Evolutionary conservation across 176 grass and related monocot genomes (phyloP).

Genomic region (Cocos nucifera): DNA sequence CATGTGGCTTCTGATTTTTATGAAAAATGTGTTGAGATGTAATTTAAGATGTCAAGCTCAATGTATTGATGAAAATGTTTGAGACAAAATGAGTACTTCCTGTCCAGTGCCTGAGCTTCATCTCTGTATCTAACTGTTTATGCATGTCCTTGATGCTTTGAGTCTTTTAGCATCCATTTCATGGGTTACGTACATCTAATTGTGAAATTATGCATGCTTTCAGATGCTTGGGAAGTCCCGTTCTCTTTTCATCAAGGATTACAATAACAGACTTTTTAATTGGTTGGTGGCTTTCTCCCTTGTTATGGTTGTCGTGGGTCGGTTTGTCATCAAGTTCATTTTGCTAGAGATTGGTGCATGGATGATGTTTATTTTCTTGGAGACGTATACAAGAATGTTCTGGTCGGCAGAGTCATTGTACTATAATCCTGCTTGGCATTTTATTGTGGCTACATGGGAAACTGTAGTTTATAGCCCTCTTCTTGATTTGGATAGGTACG

Average conservation of each 20-base stretch:
- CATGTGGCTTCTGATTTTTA: no score
- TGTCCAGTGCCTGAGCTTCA: no score
- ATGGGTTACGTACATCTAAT: conserved; percentile 7
- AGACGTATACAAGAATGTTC: conserved; percentile 80
- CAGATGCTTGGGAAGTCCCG: conserved; percentile 69
- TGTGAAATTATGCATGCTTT: conserved; percentile 15
- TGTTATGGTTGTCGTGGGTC: conserved; percentile 63
- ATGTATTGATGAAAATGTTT: no score
- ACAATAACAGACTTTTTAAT: conserved; percentile 84
- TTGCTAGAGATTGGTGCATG: conserved; percentile 64
- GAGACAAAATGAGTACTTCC: no score
- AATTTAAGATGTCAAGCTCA: no score
- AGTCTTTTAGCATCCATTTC: no score
- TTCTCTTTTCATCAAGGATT: conserved; percentile 82
- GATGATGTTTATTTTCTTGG: conserved; percentile 81
- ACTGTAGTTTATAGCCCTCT: conserved; percentile 73
- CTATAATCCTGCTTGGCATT: conserved; percentile 83
- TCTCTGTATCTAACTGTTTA: no score
- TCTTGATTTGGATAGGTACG: conserved; percentile 83
- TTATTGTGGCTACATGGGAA: conserved; percentile 73
- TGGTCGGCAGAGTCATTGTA: conserved; percentile 79
- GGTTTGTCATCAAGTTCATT: conserved; percentile 73
- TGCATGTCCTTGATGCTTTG: no score
- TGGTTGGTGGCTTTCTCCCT: conserved; percentile 79
- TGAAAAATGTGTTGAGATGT: no score